Conservation (phyloP, 331 rosid genomes). For the Cydonia oblonga region DNA sequence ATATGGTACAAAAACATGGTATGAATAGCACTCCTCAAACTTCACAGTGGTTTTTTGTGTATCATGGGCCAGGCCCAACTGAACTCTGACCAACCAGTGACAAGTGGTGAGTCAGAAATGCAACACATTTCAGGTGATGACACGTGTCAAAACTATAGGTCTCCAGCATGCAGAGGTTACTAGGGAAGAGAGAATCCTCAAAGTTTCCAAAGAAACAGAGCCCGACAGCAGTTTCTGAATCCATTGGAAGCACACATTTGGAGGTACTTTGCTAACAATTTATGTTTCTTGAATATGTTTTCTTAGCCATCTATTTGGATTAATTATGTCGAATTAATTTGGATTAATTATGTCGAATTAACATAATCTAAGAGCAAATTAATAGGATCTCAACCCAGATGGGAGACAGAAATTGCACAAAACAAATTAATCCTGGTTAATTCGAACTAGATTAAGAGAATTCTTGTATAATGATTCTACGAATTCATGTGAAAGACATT, state of each 20-base stretch:
- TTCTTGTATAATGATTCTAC: neutral
- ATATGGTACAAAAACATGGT: too few relatives aligned
- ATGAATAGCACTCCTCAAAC: too few relatives aligned
- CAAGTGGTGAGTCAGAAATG: neutral
- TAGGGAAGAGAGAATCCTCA: neutral
- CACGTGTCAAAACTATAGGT: neutral
- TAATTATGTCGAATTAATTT: neutral
- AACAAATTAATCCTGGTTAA: neutral
- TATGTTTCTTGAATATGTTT: neutral
- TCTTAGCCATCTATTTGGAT: neutral
- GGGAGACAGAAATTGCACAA: neutral
- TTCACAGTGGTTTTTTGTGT: neutral
- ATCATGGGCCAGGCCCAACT: neutral
- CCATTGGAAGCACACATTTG: neutral
- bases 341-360: neutral
- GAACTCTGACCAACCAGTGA: neutral
- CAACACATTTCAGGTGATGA: neutral
- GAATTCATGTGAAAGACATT: neutral
- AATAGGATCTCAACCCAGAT: neutral
- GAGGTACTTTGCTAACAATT: neutral
- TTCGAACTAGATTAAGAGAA: neutral
- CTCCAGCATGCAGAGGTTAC: neutral
- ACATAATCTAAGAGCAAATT: neutral
- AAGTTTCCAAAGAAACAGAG: neutral
- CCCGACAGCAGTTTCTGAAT: neutral